Evolutionary conservation across 225 moss, liverwort and hornwort species (phyloP).

Genomic region (Polytrichum formosum): DNA sequence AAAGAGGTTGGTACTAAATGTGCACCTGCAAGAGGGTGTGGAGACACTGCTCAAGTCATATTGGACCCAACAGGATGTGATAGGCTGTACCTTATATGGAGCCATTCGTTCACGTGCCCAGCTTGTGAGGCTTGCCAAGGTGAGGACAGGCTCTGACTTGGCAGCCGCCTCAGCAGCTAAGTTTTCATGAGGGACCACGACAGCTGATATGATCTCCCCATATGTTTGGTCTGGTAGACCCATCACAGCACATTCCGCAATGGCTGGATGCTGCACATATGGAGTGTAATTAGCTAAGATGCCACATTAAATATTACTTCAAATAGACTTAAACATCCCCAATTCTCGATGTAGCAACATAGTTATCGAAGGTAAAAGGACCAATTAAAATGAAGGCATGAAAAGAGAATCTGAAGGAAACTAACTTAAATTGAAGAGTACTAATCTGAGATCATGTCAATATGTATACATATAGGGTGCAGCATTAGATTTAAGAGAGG

Average conservation of each 20-base stretch:
- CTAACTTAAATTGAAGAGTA: too few species aligned
- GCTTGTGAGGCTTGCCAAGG: constrained; percentile 32
- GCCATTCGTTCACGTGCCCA: constrained; percentile 66
- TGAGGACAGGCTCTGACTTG: constrained; percentile 40
- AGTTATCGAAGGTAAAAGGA: too few species aligned
- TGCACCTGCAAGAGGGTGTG: neutral
- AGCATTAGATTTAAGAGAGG: too few species aligned
- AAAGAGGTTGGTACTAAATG: constrained; percentile 5
- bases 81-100: constrained; percentile 54
- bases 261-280: constrained; percentile 49
- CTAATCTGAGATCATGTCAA: too few species aligned
- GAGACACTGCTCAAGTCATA: neutral
- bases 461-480: too few species aligned
- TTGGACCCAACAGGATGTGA: neutral
- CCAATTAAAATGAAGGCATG: too few species aligned
- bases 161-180: constrained; percentile 41
- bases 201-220: constrained; percentile 52
- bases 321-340: neutral
- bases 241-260: constrained; percentile 66
- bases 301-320: neutral
- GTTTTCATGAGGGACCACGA: constrained; percentile 50
- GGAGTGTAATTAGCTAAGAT: neutral
- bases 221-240: constrained; percentile 56
- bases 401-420: too few species aligned
- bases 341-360: too few species aligned